A percentile compares a stretch with the other conserved stretches of the same genome.
Evolutionary conservation across 2,329 filamentous ascomycete species (phyloP).

Genomic region (Trichoderma citrinoviride): DNA sequence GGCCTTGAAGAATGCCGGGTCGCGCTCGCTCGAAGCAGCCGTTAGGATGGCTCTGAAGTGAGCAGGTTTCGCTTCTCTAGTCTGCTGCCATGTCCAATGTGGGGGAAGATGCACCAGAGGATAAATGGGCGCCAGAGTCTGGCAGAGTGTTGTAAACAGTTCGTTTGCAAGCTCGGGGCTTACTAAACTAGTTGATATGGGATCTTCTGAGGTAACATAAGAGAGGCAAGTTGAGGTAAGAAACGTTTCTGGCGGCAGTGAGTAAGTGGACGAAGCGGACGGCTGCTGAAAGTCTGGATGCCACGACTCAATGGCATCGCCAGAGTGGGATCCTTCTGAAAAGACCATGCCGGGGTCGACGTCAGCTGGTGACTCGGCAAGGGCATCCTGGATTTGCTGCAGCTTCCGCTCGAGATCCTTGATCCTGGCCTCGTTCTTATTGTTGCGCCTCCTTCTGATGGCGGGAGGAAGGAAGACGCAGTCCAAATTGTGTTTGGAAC

Average conservation of each 20-base stretch:
- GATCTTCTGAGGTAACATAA: background rate
- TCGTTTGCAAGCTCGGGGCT: background rate
- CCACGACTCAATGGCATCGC: background rate
- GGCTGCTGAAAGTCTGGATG: background rate
- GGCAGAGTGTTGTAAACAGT: background rate
- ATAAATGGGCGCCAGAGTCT: background rate
- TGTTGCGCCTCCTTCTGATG: background rate
- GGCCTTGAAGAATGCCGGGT: conserved; percentile 14
- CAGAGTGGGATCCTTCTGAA: background rate
- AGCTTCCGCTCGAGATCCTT: background rate
- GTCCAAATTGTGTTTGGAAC: background rate
- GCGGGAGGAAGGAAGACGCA: background rate
- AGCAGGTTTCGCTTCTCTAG: background rate
- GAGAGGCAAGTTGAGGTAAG: background rate
- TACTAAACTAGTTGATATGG: background rate
- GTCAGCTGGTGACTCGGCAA: background rate
- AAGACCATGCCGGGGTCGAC: background rate
- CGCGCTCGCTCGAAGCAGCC: background rate
- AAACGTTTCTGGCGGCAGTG: too few species aligned
- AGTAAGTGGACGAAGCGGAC: background rate
- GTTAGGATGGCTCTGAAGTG: background rate
- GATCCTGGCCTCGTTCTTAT: background rate
- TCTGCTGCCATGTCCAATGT: background rate
- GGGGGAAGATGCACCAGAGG: background rate
- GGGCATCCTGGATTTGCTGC: background rate